Evolutionary conservation across 108 stramenopile genomes (phyloP).

Genomic region (Pseudonitzschia multiseries): DNA sequence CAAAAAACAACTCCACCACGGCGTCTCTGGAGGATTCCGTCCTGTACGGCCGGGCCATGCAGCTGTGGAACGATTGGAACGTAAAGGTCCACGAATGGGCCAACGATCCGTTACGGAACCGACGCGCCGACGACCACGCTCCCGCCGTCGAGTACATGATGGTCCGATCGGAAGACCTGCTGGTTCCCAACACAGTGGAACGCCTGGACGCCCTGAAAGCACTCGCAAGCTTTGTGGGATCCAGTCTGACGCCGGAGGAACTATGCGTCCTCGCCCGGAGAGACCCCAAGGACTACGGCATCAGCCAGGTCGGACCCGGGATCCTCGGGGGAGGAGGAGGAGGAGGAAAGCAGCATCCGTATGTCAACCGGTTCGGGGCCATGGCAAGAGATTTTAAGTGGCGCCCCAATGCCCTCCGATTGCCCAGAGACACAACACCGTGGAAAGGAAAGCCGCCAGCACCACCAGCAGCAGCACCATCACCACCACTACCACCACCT

Average conservation of each 20-base stretch:
- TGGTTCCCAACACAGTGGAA: conserved; percentile 16
- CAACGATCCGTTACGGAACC: not conserved
- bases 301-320: not conserved
- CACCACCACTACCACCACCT: too few relatives aligned
- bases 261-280: conserved; percentile 30
- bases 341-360: too few relatives aligned
- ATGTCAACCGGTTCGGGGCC: too few relatives aligned
- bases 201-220: conserved; percentile 11
- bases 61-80: conserved; percentile 67
- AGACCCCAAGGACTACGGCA: not conserved
- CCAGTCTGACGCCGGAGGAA: conserved; percentile 12
- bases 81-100: conserved; percentile 20
- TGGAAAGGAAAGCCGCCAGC: not conserved
- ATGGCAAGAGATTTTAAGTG: too few relatives aligned
- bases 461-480: too few relatives aligned
- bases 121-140: not conserved
- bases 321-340: too few relatives aligned
- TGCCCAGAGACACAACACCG: too few relatives aligned
- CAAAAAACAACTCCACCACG: not conserved
- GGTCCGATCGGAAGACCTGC: conserved; percentile 34
- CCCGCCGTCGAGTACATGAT: conserved; percentile 21
- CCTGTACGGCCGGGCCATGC: conserved; percentile 36
- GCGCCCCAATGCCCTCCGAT: too few relatives aligned
- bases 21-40: not conserved
- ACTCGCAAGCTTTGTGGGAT: conserved; percentile 32